Evolutionary conservation across 2,329 filamentous ascomycete species (phyloP), one percentile per base, ranked within the genome.

Genomic region (Ceratocystis lukuohia): DNA sequence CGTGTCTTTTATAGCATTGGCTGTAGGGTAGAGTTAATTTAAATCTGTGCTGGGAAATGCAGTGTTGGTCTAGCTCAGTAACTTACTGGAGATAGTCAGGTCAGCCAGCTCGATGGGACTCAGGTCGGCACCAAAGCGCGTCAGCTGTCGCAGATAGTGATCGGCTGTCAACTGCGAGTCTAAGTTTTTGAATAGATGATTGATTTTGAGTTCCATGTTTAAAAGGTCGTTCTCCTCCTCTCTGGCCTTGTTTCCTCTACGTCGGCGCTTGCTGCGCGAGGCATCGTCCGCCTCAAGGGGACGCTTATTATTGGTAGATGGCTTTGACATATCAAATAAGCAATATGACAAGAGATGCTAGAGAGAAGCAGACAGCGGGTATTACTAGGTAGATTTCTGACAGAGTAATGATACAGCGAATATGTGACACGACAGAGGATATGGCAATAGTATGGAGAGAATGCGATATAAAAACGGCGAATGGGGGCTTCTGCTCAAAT

Each of bases 101-200:
- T 96, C 92, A 66, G 89, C 87, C 41, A 96, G 78, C 76, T 99
- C 94, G 50, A 97, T 83, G 0, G 85, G 79, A 71, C 89, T 96
- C 72, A 96, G 75, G 64, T 96, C 88, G 33, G 83, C 84, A 65
- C 91, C 89, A 72, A 93, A 95, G 28, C 88, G 82, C 70, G 82
- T 84, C 65, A 89, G 87, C 73, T 88, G 84, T 73, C 94, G 87
- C 5, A 88, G 88, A 69, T 96, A 80, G 74, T 96, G 86, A 74
- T 96, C 93, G 1, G 92, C 89, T 61, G 96, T 78, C 53, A 96
- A 80, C 70, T 87, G 84, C 68, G 84, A 87, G 74, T 96, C 90
- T 87, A 96, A 92, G 68, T 85, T 84, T 57, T 85, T 84, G 73
- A 96, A 89, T 2, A 88, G 84, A 70, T 84, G 85, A 76, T 96